These are phyloP conservation scores for Periconia sp. DNA, from an alignment of 2,329 filamentous ascomycete species.

Conservation along the genomic window DNA sequence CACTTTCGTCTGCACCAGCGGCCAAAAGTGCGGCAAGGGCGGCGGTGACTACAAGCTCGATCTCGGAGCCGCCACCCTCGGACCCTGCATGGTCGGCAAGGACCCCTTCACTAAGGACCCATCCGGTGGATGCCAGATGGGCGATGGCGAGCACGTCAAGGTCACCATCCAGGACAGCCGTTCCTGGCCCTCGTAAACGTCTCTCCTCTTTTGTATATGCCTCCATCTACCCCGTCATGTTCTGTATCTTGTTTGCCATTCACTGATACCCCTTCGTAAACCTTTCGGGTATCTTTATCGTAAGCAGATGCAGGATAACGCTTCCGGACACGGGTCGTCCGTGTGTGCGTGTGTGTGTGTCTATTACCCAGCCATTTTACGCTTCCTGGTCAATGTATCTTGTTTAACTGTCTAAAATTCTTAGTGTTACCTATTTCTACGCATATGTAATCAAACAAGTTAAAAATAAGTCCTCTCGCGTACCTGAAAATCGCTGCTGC, in stretches of 20 bases:
- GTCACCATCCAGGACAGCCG: conserved; percentile 23
- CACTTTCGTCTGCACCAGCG: conserved; percentile 44
- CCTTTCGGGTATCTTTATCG: conserved; percentile 24
- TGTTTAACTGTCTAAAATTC: conserved; percentile 35
- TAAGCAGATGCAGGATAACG: conserved; percentile 8
- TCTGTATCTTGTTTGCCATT: conserved; percentile 26
- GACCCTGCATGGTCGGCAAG: conserved; percentile 32
- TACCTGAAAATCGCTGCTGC: no score
- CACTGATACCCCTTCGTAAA: conserved; percentile 25
- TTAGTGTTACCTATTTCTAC: conserved; percentile 10
- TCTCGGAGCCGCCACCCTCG: conserved; percentile 30
- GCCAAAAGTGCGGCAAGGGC: conserved; percentile 39
- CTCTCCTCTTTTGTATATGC: conserved; percentile 26
- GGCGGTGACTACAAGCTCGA: conserved; percentile 46
- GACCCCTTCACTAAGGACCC: conserved; percentile 32
- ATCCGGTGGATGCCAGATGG: conserved; percentile 43
- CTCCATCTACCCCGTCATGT: conserved; percentile 20
- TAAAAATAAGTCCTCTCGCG: conserved; percentile 14
- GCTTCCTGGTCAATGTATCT: conserved; percentile 27
- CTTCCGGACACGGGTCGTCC: conserved; percentile 20
- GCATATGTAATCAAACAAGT: conserved; percentile 15
- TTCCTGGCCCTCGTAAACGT: conserved; percentile 23
- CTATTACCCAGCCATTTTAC: conserved; percentile 11
- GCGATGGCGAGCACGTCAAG: conserved; percentile 31
- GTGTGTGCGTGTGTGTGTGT: not conserved